These are phyloP conservation scores for Passalora sequoiae DNA, from an alignment of 2,329 filamentous ascomycete genomes.

Conservation along the genomic window DNA sequence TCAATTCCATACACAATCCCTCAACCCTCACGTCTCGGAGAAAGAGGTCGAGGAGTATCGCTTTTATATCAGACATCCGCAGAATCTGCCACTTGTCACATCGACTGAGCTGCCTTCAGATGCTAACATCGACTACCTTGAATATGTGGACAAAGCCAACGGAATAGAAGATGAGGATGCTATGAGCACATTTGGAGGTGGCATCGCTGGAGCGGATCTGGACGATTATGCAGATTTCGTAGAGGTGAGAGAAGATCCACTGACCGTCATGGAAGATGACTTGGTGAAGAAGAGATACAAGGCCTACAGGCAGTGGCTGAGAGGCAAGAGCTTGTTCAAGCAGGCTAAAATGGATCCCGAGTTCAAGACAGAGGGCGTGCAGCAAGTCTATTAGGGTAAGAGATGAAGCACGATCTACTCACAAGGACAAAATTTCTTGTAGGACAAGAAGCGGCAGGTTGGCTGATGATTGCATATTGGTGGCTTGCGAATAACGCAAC, in stretches of 20 bases:
- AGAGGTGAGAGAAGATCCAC: slow-evolving; percentile 69
- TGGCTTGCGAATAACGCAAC: no score
- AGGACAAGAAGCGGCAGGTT: no score
- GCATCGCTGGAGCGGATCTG: slow-evolving; percentile 59
- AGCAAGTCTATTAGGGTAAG: background rate
- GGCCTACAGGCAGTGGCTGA: slow-evolving; percentile 88
- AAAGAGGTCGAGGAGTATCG: slow-evolving; percentile 81
- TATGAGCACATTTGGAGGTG: slow-evolving; percentile 45
- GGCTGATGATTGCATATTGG: no score
- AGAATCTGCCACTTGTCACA: slow-evolving; percentile 73
- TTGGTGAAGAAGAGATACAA: slow-evolving; percentile 91
- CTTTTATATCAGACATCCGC: slow-evolving; percentile 81
- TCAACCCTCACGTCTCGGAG: slow-evolving; percentile 74
- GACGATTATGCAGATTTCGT: slow-evolving; percentile 73
- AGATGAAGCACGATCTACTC: no score
- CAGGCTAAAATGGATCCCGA: slow-evolving; percentile 58
- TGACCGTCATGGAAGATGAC: slow-evolving; percentile 85
- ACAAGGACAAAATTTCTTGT: no score
- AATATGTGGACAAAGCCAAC: slow-evolving; percentile 69
- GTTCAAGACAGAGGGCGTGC: slow-evolving; percentile 24
- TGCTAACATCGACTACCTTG: slow-evolving; percentile 63
- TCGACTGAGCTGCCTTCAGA: slow-evolving; percentile 60
- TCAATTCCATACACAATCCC: slow-evolving; percentile 76
- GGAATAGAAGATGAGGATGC: slow-evolving; percentile 50
- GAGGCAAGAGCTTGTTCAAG: slow-evolving; percentile 93